Conservation (phyloP, 2,329 filamentous ascomycete genomes). For the Xylariaceae sp. region DNA sequence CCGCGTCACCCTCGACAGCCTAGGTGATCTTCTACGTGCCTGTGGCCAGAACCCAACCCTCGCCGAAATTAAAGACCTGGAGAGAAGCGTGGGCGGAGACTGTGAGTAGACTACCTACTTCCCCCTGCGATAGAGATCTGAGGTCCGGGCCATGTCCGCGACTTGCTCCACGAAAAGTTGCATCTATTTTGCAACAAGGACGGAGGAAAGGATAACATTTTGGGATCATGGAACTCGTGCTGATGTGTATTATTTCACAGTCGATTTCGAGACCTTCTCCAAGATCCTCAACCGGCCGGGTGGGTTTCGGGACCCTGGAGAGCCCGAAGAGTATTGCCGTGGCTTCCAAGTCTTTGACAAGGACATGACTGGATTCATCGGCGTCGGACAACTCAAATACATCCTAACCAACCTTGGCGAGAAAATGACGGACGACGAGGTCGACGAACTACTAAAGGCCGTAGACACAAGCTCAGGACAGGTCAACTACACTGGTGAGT, state of each 20-base stretch:
- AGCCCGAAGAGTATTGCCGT: constrained; percentile 96
- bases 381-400: constrained; percentile 95
- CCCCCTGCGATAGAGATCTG: background rate
- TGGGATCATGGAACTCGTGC: background rate
- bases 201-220: too few relatives aligned
- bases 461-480: constrained; percentile 94
- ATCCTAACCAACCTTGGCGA: constrained; percentile 96
- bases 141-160: background rate
- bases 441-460: constrained; percentile 96
- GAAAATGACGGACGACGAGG: constrained; percentile 99
- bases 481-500: constrained; percentile 91
- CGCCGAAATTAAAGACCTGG: constrained; percentile 84
- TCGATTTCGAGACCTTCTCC: constrained; percentile 96
- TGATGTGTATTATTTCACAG: constrained; percentile 41
- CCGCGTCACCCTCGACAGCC: constrained; percentile 76
- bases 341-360: constrained; percentile 99
- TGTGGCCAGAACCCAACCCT: constrained; percentile 98
- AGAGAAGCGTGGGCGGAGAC: constrained; percentile 82
- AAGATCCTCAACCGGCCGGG: constrained; percentile 95
- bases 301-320: constrained; percentile 95
- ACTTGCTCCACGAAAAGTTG: background rate
- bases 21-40: constrained; percentile 90
- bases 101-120: constrained; percentile 57
- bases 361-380: constrained; percentile 96
- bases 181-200: background rate